Evolutionary conservation across 192 early-diverging fungal genomes (phyloP).

Genomic region (Coemansia umbellata): DNA sequence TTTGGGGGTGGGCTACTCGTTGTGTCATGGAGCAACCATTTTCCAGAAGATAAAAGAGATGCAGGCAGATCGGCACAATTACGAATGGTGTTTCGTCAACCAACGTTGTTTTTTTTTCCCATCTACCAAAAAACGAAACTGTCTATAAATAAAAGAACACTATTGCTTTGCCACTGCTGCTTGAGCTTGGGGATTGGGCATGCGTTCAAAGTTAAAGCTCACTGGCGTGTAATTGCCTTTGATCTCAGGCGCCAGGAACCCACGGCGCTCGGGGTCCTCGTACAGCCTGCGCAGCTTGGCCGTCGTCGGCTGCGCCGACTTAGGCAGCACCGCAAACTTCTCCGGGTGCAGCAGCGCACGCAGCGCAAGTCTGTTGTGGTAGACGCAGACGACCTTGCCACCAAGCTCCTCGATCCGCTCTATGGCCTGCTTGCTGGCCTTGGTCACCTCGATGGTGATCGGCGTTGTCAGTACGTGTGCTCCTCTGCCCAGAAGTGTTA

Average conservation of each 20-base stretch:
- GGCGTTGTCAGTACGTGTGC: conserved; percentile 68
- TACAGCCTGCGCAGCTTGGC: conserved; percentile 62
- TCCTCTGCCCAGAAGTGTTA: conserved; percentile 80
- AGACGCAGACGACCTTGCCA: conserved; percentile 76
- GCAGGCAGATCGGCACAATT: too few relatives aligned
- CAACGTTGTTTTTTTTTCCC: too few relatives aligned
- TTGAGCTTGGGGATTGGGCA: not conserved
- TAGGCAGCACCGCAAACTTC: conserved; percentile 66
- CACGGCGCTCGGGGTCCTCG: conserved; percentile 62
- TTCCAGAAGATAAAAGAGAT: too few relatives aligned
- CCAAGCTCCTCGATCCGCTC: conserved; percentile 75
- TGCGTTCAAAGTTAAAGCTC: conserved; percentile 42
- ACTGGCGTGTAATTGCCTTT: conserved; percentile 27
- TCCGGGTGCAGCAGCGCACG: conserved; percentile 76
- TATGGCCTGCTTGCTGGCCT: conserved; percentile 75
- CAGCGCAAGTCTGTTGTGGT: conserved; percentile 71
- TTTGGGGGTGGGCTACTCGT: too few relatives aligned
- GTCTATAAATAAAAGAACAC: too few relatives aligned
- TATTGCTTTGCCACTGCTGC: not conserved
- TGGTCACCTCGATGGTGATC: conserved; percentile 81
- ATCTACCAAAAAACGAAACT: too few relatives aligned
- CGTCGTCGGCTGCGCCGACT: conserved; percentile 62
- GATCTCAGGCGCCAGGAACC: conserved; percentile 63
- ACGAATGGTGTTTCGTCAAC: too few relatives aligned
- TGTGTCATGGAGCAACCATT: too few relatives aligned